Evolutionary conservation across 345 rosid species (phyloP).

Genomic region (Arabis hirsuta): DNA sequence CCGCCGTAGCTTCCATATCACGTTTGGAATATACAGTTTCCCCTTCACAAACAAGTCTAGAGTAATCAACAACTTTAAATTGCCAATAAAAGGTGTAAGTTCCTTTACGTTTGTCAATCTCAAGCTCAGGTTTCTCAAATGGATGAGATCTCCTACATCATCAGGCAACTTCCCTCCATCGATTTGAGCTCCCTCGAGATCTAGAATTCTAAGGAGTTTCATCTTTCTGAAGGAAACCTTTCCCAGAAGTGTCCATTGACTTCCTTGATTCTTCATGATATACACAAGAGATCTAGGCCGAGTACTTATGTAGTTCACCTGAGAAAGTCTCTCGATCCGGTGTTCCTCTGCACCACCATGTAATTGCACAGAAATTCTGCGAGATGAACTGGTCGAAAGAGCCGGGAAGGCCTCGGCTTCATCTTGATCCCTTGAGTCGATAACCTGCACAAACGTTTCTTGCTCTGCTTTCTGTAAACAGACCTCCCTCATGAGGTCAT

Average conservation of each 20-base stretch:
- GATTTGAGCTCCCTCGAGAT: constrained; percentile 42
- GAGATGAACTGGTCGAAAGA: constrained; percentile 27
- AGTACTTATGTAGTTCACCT: constrained; percentile 35
- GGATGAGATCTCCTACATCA: constrained; percentile 49
- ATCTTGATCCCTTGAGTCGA: constrained; percentile 18
- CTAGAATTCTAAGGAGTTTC: constrained; percentile 48
- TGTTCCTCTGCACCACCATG: constrained; percentile 40
- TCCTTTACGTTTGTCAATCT: constrained; percentile 32
- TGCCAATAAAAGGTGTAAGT: constrained; percentile 31
- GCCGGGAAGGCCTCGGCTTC: constrained; percentile 20
- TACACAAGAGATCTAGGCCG: constrained; percentile 46
- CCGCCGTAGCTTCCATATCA: constrained; percentile 37
- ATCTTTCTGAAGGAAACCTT: constrained; percentile 37
- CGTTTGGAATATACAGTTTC: constrained; percentile 33
- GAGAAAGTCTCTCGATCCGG: constrained; percentile 27
- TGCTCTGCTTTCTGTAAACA: constrained; percentile 39
- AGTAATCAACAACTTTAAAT: constrained; percentile 34
- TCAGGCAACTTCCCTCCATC: constrained; percentile 38
- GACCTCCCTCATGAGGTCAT: constrained; percentile 46
- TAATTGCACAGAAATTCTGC: constrained; percentile 42
- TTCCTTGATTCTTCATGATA: constrained; percentile 36
- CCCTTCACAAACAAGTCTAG: constrained; percentile 34
- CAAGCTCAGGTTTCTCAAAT: constrained; percentile 41
- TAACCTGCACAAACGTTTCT: constrained; percentile 35
- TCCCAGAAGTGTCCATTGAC: constrained; percentile 35